Evolutionary conservation across 768 basidiomycete species (phyloP).

Genomic region (Cytidiella melzeri): DNA sequence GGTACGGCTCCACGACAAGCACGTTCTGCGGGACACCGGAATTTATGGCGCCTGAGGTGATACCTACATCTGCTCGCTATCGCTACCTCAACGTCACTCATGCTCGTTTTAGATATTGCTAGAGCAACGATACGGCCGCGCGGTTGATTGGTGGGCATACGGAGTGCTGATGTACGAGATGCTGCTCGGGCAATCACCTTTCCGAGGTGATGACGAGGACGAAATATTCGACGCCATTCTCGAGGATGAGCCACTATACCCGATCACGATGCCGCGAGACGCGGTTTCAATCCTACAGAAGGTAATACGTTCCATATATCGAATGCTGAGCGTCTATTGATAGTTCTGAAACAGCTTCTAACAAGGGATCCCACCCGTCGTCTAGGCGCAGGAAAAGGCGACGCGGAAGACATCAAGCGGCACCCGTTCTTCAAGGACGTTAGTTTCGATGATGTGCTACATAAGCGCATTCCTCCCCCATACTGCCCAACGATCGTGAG

Average conservation of each 20-base stretch:
- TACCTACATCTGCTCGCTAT: neutral
- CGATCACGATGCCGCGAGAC: slow-evolving; percentile 98
- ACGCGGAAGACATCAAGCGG: slow-evolving; percentile 95
- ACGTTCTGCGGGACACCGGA: slow-evolving; percentile 99
- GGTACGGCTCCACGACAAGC: slow-evolving; percentile 91
- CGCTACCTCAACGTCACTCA: slow-evolving; percentile 5
- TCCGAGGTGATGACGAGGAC: slow-evolving; percentile 98
- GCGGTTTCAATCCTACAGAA: slow-evolving; percentile 94
- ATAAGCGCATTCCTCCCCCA: slow-evolving; percentile 95
- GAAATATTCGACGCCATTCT: slow-evolving; percentile 99
- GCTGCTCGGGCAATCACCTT: slow-evolving; percentile 97
- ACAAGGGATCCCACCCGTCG: slow-evolving; percentile 89
- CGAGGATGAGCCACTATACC: slow-evolving; percentile 97
- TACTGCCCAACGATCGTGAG: slow-evolving; percentile 95
- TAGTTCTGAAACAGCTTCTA: slow-evolving; percentile 52
- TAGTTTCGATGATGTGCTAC: slow-evolving; percentile 91
- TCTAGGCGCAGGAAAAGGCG: slow-evolving; percentile 84
- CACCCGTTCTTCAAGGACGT: slow-evolving; percentile 99
- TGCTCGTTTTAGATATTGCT: slow-evolving; percentile 69
- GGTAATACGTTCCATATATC: slow-evolving; percentile 38
- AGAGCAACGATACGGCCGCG: slow-evolving; percentile 98
- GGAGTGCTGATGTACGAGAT: slow-evolving; percentile 99
- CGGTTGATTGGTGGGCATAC: slow-evolving; percentile 99
- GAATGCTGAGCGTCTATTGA: neutral
- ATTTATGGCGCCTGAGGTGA: slow-evolving; percentile 98